These are phyloP conservation scores for Alternaria gaisen DNA, from an alignment of 2,329 filamentous ascomycete genomes.

Conservation along the genomic window DNA sequence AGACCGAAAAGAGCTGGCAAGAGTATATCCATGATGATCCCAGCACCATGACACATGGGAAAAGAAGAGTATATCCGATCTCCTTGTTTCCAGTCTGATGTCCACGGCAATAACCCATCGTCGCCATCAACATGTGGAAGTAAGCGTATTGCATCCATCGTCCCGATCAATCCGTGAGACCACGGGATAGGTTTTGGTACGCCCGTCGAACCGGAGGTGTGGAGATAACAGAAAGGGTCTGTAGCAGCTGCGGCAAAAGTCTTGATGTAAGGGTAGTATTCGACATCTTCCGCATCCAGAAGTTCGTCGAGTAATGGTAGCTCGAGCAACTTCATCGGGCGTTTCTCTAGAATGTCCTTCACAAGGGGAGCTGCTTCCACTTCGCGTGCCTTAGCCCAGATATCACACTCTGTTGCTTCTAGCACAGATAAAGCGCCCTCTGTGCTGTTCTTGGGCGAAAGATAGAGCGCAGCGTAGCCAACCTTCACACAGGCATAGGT, in stretches of 20 bases:
- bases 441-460: slow-evolving; percentile 33
- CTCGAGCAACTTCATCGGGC: slow-evolving; percentile 23
- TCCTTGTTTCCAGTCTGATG: slow-evolving; percentile 31
- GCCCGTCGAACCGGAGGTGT: slow-evolving; percentile 50
- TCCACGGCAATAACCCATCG: slow-evolving; percentile 29
- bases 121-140: slow-evolving; percentile 46
- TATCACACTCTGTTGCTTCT: slow-evolving; percentile 25
- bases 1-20: slow-evolving; percentile 50
- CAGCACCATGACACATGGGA: slow-evolving; percentile 51
- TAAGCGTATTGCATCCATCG: slow-evolving; percentile 51
- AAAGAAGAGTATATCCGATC: slow-evolving; percentile 44
- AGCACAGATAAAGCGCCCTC: slow-evolving; percentile 34
- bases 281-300: slow-evolving; percentile 14
- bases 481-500: slow-evolving; percentile 52
- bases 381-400: slow-evolving; percentile 26
- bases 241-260: slow-evolving; percentile 30
- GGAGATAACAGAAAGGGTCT: slow-evolving; percentile 42
- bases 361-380: slow-evolving; percentile 16
- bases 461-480: slow-evolving; percentile 42
- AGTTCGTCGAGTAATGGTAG: slow-evolving; percentile 26
- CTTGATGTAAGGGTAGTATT: slow-evolving; percentile 25
- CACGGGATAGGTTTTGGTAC: slow-evolving; percentile 47
- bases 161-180: slow-evolving; percentile 46
- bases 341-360: slow-evolving; percentile 15
- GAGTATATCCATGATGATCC: slow-evolving; percentile 55